Percentiles rank a stretch among this genome's conserved stretches.
Conservation (phyloP, 495 filamentous ascomycete species). For the Aspergillus indologenus region DNA sequence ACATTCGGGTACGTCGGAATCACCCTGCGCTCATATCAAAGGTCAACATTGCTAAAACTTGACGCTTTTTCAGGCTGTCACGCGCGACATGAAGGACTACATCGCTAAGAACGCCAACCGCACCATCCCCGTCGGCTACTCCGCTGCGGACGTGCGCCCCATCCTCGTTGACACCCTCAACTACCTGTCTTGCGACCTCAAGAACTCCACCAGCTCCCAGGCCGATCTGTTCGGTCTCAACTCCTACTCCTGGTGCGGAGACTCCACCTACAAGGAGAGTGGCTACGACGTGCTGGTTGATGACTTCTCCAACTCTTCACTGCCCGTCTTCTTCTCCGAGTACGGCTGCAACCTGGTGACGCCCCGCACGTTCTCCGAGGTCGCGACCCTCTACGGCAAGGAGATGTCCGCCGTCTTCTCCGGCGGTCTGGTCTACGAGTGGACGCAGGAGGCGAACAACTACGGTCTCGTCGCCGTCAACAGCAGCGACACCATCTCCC, state of each 20-base stretch:
- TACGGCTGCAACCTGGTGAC: conserved; percentile 85
- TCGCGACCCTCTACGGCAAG: conserved; percentile 71
- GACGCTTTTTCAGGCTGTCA: conserved; percentile 52
- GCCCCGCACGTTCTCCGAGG: conserved; percentile 82
- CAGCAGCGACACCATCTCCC: conserved; percentile 57
- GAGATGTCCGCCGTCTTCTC: conserved; percentile 78
- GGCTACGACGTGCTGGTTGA: conserved; percentile 69
- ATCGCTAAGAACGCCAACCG: conserved; percentile 68
- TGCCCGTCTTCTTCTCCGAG: conserved; percentile 95
- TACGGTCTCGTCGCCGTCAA: conserved; percentile 76
- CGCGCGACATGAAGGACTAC: conserved; percentile 85
- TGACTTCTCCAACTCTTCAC: conserved; percentile 66
- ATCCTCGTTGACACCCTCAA: conserved; percentile 75
- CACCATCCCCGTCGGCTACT: conserved; percentile 82
- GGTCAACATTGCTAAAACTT: no score
- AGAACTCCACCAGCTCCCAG: conserved; percentile 60
- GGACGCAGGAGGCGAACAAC: conserved; percentile 72
- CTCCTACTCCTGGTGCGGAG: conserved; percentile 92
- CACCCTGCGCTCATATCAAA: neutral
- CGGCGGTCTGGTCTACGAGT: conserved; percentile 89
- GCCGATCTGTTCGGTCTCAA: conserved; percentile 92
- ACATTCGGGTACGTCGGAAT: conserved; percentile 37
- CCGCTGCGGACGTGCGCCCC: conserved; percentile 84
- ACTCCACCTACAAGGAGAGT: conserved; percentile 64
- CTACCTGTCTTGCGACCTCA: conserved; percentile 79